Evolutionary conservation across 1,284 basidiomycete genomes (phyloP).

Genomic region (Rhodotorula glutinis): DNA sequence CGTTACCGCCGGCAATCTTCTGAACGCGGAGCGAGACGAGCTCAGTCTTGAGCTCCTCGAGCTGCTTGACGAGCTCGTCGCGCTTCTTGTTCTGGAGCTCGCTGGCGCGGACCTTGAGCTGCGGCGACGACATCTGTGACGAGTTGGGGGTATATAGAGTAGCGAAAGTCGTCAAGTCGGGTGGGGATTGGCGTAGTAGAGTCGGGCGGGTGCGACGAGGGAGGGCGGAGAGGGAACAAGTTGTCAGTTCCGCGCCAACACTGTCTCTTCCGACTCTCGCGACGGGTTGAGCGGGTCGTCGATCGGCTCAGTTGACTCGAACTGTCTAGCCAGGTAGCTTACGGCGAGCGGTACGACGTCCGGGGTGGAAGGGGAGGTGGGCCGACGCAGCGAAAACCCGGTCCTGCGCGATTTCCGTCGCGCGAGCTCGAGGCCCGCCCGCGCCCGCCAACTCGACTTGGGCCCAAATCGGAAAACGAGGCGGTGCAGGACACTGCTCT

Average conservation of each 20-base stretch:
- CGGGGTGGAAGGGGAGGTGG: not conserved
- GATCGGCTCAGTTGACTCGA: no score
- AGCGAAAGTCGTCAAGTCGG: no score
- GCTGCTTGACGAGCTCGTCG: slow-evolving; percentile 87
- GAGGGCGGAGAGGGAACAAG: not conserved
- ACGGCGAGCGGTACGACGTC: slow-evolving; percentile 4
- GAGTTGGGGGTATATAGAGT: not conserved
- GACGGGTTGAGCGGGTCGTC: no score
- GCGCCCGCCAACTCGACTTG: no score
- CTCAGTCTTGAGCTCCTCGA: slow-evolving; percentile 93
- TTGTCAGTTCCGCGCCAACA: not conserved
- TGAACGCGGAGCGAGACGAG: slow-evolving; percentile 78
- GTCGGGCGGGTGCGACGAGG: not conserved
- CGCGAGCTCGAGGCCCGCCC: no score
- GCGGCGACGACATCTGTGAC: slow-evolving; percentile 31
- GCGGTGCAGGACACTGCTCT: no score
- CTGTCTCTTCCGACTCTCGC: not conserved
- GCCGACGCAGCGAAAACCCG: not conserved
- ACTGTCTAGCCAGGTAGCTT: not conserved
- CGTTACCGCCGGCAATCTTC: slow-evolving; percentile 95
- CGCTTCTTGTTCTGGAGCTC: slow-evolving; percentile 40
- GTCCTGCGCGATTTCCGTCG: no score
- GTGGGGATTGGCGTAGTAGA: no score
- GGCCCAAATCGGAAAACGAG: no score
- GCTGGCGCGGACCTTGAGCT: slow-evolving; percentile 39